Conservation (phyloP, 2,329 filamentous ascomycete genomes). For the Pseudogymnoascus verrucosus region DNA sequence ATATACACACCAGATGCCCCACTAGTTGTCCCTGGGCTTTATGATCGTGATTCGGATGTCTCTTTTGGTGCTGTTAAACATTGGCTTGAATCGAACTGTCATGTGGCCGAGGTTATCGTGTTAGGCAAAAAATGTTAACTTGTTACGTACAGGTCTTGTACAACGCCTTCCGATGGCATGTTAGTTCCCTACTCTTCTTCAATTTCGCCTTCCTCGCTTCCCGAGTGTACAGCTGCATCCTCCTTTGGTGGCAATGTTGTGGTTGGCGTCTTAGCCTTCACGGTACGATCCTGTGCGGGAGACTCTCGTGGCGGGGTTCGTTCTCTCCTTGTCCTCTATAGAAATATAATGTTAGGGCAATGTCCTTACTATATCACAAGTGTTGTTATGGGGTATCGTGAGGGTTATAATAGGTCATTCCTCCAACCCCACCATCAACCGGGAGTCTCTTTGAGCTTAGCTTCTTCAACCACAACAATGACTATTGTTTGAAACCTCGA, state of each 20-base stretch:
- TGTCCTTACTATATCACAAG: slow-evolving; percentile 3
- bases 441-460: not conserved
- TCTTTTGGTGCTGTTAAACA: not conserved
- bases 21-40: not conserved
- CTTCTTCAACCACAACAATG: not conserved
- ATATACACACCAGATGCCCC: not conserved
- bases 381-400: slow-evolving; percentile 23
- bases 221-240: slow-evolving; percentile 48
- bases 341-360: slow-evolving; percentile 5
- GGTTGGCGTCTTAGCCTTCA: slow-evolving; percentile 50
- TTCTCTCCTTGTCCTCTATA: slow-evolving; percentile 51
- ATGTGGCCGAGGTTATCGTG: slow-evolving; percentile 25
- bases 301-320: slow-evolving; percentile 44
- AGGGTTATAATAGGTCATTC: not conserved
- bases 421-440: not conserved
- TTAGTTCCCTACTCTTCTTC: slow-evolving; percentile 52
- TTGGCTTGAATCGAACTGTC: not conserved
- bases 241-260: slow-evolving; percentile 32
- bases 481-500: not conserved
- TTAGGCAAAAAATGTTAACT: slow-evolving; percentile 18
- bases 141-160: slow-evolving; percentile 28
- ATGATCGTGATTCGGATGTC: not conserved
- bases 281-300: slow-evolving; percentile 45
- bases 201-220: slow-evolving; percentile 96
- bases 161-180: not conserved